Conservation (phyloP, 2,329 filamentous ascomycete species). For the Pyrenochaeta sp. region DNA sequence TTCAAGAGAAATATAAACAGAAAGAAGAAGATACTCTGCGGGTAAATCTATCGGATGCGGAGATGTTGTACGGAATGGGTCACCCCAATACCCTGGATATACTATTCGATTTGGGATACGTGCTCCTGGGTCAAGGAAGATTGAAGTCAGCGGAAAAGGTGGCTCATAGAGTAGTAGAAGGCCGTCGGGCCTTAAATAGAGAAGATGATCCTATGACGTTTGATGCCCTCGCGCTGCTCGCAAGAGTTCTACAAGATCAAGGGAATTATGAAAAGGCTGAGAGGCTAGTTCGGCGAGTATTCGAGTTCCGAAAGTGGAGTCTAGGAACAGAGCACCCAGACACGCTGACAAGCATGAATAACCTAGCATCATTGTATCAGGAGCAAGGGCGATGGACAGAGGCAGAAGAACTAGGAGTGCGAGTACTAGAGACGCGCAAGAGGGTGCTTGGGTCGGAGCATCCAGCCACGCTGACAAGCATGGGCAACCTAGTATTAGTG, state of each 20-base stretch:
- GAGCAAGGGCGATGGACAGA: too few species aligned
- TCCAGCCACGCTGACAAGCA: slow-evolving; percentile 1
- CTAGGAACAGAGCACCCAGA: slow-evolving; percentile 1
- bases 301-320: background rate
- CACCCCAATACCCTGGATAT: slow-evolving; percentile 6
- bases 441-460: too few species aligned
- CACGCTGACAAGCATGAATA: background rate
- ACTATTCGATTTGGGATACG: slow-evolving; percentile 10
- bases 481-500: background rate
- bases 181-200: background rate
- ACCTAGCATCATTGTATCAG: too few species aligned
- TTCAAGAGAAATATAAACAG: slow-evolving; percentile 11
- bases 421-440: too few species aligned
- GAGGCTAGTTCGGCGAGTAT: slow-evolving; percentile 7
- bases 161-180: slow-evolving; percentile 20
- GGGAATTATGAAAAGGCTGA: slow-evolving; percentile 20
- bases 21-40: slow-evolving; percentile 18
- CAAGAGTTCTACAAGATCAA: slow-evolving; percentile 11
- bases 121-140: slow-evolving; percentile 25
- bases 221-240: slow-evolving; percentile 18
- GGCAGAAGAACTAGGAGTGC: too few species aligned
- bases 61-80: slow-evolving; percentile 5
- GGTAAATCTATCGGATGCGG: slow-evolving; percentile 19
- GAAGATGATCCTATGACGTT: slow-evolving; percentile 9
- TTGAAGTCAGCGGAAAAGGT: slow-evolving; percentile 23